Base-by-base conservation (phyloP, 1,284 basidiomycete genomes). In the Tilletia setariae region DNA sequence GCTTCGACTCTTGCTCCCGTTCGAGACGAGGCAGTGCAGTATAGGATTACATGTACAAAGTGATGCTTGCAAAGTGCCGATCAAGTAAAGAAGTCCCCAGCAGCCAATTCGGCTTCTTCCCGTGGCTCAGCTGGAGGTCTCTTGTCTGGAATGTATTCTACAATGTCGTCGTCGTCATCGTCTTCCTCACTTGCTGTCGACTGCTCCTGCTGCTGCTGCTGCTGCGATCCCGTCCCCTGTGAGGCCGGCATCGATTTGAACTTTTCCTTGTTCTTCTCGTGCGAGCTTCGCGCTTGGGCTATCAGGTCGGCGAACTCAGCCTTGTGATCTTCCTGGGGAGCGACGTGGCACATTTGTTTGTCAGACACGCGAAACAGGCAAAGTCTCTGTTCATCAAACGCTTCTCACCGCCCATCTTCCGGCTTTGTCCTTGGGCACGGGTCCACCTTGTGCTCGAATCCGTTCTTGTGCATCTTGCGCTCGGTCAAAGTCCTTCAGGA, bases 401-500 rank as follows among this genome's bases (percentile, higher is more conserved):
- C 43, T 15, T 35, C 56, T 61, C 15, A 61, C 56, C 28, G 30
- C 56, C 56, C 56, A 61, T 7, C 28, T 61, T 30, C 32, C 32
- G 9, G 56, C 56, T 30, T 40, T 32, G 56, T 61, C 56, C 9
- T 32, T 30, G 2, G 56, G n/a, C 9, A 61, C 32, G 7, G 35
- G 25, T 16, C 56, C 56, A 35, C 56, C 56, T 19, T 30, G 56
- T 30, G 25, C 15, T 19, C 56, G 56, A 35, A 32, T 9, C 28
- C 56, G 28, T 16, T 61, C 56, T 30, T 61, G 70, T 4, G 66
- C 70, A 16, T 65, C 63, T 25, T 71, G 70, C 3, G 66, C 69
- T 9, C 70, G 65, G 64, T 81, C 79, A 77, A 77, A 80, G 6
- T 72, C 71, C 1, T 53, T 47, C 9, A 81, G 70, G 23, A 75